A percentile compares a stretch with the other conserved stretches of the same genome.
These are phyloP conservation scores for Closterium sp. DNA, from an alignment of 139 green algal species.

Conservation along the genomic window DNA sequence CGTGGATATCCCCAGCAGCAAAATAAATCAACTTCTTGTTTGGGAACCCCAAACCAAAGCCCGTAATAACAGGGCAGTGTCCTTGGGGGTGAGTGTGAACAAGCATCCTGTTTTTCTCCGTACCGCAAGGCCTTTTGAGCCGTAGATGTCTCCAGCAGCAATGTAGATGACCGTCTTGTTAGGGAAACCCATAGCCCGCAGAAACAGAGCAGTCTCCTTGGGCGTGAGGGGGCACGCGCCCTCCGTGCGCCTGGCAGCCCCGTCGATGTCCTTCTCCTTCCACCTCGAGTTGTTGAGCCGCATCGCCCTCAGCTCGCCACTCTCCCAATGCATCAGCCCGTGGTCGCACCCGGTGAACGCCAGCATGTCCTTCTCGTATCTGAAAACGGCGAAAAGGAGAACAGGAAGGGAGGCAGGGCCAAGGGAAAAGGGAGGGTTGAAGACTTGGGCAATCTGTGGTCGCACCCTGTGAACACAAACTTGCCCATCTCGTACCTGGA, in stretches of 20 bases:
- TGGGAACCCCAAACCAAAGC: too few relatives aligned
- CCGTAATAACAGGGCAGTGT: too few relatives aligned
- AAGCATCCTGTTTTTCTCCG: neutral
- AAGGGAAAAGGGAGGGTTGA: too few relatives aligned
- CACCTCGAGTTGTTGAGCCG: constrained; percentile 17
- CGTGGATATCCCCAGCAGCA: too few relatives aligned
- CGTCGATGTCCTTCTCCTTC: constrained; percentile 53
- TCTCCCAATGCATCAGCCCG: constrained; percentile 31
- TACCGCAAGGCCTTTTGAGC: constrained; percentile 14
- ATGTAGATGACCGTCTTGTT: constrained; percentile 43
- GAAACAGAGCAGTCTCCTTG: constrained; percentile 21
- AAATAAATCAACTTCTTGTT: too few relatives aligned
- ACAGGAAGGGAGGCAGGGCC: too few relatives aligned
- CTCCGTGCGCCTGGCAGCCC: constrained; percentile 11
- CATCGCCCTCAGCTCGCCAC: constrained; percentile 34
- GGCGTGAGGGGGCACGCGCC: constrained; percentile 43
- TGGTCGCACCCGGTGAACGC: constrained; percentile 40
- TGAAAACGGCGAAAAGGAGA: neutral
- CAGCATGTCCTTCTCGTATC: constrained; percentile 52
- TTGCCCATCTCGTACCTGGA: constrained; percentile 48
- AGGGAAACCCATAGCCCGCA: constrained; percentile 30
- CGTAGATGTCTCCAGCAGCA: constrained; percentile 43
- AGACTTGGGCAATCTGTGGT: neutral
- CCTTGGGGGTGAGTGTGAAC: too few relatives aligned
- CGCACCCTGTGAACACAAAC: constrained; percentile 40